Evolutionary conservation across 164 flowering plant genomes (phyloP).

Genomic region (Akebia trifoliata): DNA sequence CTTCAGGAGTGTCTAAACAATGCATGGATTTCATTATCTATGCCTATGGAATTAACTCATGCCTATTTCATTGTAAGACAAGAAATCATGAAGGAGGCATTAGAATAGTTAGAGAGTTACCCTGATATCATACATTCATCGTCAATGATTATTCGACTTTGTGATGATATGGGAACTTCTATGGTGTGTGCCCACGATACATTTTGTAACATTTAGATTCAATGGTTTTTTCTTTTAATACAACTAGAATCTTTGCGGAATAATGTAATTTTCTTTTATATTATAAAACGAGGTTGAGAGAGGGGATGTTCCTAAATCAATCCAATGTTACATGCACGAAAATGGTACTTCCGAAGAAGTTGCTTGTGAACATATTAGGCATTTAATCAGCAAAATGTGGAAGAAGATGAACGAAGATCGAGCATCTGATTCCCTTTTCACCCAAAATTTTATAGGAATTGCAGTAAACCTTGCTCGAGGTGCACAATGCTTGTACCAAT

Average conservation of each 20-base stretch:
- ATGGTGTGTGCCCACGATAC: no score
- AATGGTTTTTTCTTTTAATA: not conserved
- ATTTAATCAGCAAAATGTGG: slow-evolving; percentile 28
- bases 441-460: slow-evolving; percentile 14
- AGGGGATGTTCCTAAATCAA: slow-evolving; percentile 32
- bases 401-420: slow-evolving; percentile 26
- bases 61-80: slow-evolving; percentile 20
- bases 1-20: slow-evolving; percentile 41
- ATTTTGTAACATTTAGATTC: no score
- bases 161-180: slow-evolving; percentile 36
- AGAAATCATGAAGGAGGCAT: not conserved
- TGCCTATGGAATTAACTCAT: slow-evolving; percentile 16
- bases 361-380: slow-evolving; percentile 25
- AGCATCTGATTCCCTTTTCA: slow-evolving; percentile 12
- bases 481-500: slow-evolving; percentile 32
- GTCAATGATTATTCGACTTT: slow-evolving; percentile 31
- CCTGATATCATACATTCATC: slow-evolving; percentile 25
- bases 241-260: no score
- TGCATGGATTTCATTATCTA: slow-evolving; percentile 34
- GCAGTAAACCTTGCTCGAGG: slow-evolving; percentile 32
- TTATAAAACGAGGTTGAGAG: slow-evolving; percentile 34
- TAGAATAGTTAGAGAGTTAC: slow-evolving; percentile 11
- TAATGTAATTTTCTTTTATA: no score
- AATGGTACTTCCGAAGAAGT: slow-evolving; percentile 11
- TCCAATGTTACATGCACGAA: slow-evolving; percentile 29